Evolutionary conservation across 225 moss, liverwort and hornwort species (phyloP), one percentile per base, ranked within the genome.

Genomic region (Thuidium tamariscinum): DNA sequence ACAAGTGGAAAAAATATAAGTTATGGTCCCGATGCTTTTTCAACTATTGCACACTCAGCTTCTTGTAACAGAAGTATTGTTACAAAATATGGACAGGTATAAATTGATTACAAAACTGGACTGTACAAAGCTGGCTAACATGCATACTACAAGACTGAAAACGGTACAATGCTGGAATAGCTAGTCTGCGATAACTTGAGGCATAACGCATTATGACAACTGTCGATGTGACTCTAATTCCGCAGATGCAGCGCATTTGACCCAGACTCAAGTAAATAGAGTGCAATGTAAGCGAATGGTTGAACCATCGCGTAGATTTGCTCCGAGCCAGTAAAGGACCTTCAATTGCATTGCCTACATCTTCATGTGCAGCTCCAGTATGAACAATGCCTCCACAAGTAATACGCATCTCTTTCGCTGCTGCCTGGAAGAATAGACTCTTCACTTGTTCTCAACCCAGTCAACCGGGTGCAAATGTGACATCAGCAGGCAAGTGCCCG

Each of bases 91-190:
- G 49, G 63, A 86, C 56, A 30, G 3, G 30, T 69, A 71, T 63
- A 36, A 77, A 81, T 83, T 67, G 74, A 82, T 25, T 44, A 80
- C 62, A 55, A 75, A 81, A 86, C 71, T 86, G 86, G 51, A 57
- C 84, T 84, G 77, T 87, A 84, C 88, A 91, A 39, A 81, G 70
- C 57, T 82, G 70, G 80, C 61, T 80, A 49, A n/a, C 76, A 77
- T 57, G 57, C 48, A 49, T 86, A 37, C 63, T 84, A 87, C 25
- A 81, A 49, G 59, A 69, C 51, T 32, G 87, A 79, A 57, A 52
- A 83, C 46, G 63, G 27, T 75, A 18, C 32, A 62, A 65, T 86
- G 83, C 78, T 64, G 81, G 42, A 69, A 79, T 30, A 52, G 44
- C 26, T 30, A 79, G 63, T 54, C 64, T 71, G 44, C n/a, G 57